These are phyloP conservation scores for Saitozyma podzolica DNA, from an alignment of 768 basidiomycete genomes.

Conservation along the genomic window DNA sequence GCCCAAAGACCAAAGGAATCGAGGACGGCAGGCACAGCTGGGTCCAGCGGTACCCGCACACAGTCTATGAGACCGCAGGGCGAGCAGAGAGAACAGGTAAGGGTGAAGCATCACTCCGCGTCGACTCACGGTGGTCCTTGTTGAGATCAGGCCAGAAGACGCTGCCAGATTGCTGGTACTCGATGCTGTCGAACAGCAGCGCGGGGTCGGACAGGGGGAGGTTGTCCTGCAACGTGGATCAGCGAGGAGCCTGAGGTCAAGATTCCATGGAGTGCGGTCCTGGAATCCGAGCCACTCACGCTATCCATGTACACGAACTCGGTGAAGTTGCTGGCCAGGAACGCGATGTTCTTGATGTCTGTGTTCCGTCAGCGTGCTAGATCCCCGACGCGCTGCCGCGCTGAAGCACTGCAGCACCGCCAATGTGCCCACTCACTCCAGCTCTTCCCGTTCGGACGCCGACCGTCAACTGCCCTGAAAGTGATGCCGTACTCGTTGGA, in stretches of 20 bases:
- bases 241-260: background rate
- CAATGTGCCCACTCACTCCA: conserved; percentile 29
- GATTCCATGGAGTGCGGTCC: too few species aligned
- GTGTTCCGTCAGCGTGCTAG: conserved; percentile 1
- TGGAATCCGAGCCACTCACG: conserved; percentile 23
- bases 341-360: conserved; percentile 49
- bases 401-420: background rate
- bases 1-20: too few species aligned
- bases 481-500: conserved; percentile 45
- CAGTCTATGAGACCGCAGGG: too few species aligned
- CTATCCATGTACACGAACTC: conserved; percentile 50
- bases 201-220: conserved; percentile 53
- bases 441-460: conserved; percentile 33
- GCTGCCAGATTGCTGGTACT: conserved; percentile 48
- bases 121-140: conserved; percentile 52
- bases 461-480: conserved; percentile 36
- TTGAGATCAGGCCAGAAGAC: conserved; percentile 57
- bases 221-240: conserved; percentile 47
- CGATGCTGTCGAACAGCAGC: conserved; percentile 51
- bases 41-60: too few species aligned
- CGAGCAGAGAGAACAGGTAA: background rate
- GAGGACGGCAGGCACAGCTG: too few species aligned
- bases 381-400: too few species aligned
- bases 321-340: conserved; percentile 45
- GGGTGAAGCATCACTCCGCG: background rate